Evolutionary conservation across 257 asterid genomes (phyloP).

Genomic region (Marsdenia floribunda): DNA sequence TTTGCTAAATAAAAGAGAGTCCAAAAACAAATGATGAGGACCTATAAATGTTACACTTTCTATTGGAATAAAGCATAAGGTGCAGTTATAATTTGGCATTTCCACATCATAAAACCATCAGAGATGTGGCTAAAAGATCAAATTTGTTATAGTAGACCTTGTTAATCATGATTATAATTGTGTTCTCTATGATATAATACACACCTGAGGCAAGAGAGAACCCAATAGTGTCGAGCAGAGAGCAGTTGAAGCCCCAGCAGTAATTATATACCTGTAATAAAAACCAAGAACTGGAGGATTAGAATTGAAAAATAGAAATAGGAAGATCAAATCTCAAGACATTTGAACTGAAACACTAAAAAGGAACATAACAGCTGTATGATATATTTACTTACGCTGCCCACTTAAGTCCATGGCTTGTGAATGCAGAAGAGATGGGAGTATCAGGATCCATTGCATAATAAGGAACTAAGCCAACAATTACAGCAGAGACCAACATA

Average conservation of each 20-base stretch:
- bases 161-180: background rate
- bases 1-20: background rate
- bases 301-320: background rate
- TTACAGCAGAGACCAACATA: slow-evolving; percentile 93
- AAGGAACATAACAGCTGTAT: background rate
- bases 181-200: background rate
- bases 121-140: background rate
- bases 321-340: background rate
- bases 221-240: slow-evolving; percentile 97
- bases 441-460: slow-evolving; percentile 94
- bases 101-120: background rate
- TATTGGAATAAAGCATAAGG: no score
- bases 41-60: background rate
- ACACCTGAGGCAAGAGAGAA: slow-evolving; percentile 91
- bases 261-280: slow-evolving; percentile 55
- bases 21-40: background rate
- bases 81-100: background rate
- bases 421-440: slow-evolving; percentile 95
- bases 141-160: background rate
- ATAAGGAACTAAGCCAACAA: slow-evolving; percentile 94
- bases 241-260: slow-evolving; percentile 87
- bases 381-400: slow-evolving; percentile 72
- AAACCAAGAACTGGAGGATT: slow-evolving; percentile 10
- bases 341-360: slow-evolving; percentile 9
- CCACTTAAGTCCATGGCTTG: slow-evolving; percentile 73